Evolutionary conservation across 1,284 basidiomycete genomes (phyloP).

Genomic region (Sporisorium graminicola): DNA sequence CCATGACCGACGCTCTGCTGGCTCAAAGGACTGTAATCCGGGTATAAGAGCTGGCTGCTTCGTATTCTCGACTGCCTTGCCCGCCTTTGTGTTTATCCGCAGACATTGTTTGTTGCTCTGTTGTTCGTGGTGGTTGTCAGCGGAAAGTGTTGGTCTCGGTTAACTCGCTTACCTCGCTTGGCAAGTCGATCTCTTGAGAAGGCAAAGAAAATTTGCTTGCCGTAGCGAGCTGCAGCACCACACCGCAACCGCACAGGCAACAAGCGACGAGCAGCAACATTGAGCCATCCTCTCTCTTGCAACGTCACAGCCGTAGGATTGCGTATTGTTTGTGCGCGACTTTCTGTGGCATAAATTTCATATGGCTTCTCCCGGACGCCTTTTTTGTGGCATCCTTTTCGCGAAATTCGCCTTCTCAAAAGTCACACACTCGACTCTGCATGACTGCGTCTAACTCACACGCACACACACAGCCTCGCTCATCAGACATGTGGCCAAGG

Average conservation of each 20-base stretch:
- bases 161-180: constrained; percentile 5
- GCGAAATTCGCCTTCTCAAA: background rate
- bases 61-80: too few species aligned
- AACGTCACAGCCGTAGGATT: background rate
- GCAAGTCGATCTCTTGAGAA: constrained; percentile 5
- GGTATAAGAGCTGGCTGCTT: too few species aligned
- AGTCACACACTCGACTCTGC: background rate
- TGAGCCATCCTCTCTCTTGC: too few species aligned
- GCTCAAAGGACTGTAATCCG: too few species aligned
- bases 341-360: background rate
- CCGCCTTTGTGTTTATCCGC: background rate
- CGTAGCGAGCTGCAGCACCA: constrained; percentile 5
- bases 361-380: background rate
- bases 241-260: too few species aligned
- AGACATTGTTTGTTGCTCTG: constrained; percentile 15
- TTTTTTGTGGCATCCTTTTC: background rate
- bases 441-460: background rate
- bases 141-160: constrained; percentile 38
- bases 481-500: background rate
- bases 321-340: background rate
- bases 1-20: background rate
- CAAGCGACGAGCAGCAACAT: background rate
- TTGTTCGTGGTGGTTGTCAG: constrained; percentile 7
- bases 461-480: background rate
- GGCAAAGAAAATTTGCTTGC: background rate